Percentiles rank a stretch among this genome's conserved stretches.
Evolutionary conservation across 2,329 filamentous ascomycete species (phyloP).

Genomic region (Clonostachys rhizophaga): DNA sequence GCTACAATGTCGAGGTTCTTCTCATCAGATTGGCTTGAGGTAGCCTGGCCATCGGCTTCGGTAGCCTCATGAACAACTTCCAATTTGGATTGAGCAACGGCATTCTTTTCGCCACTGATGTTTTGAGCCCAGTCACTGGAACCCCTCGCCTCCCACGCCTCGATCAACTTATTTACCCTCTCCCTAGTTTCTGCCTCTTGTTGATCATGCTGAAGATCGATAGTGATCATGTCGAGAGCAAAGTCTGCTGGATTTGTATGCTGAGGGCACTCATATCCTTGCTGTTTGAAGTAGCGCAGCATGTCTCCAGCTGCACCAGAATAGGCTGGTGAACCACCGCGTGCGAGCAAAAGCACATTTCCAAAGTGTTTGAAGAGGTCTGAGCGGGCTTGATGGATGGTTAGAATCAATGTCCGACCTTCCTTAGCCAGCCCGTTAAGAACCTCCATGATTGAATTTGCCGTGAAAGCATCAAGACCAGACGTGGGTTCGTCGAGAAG

Average conservation of each 20-base stretch:
- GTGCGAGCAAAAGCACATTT: constrained; percentile 64
- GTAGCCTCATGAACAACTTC: neutral
- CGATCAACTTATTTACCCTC: constrained; percentile 57
- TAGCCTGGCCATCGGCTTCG: neutral
- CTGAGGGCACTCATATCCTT: constrained; percentile 60
- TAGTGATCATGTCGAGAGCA: constrained; percentile 70
- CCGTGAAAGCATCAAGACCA: constrained; percentile 74
- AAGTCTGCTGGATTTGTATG: constrained; percentile 77
- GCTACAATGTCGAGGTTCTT: neutral
- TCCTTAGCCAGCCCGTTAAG: constrained; percentile 66
- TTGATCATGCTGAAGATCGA: constrained; percentile 64
- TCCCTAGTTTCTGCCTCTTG: constrained; percentile 58
- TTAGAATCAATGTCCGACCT: constrained; percentile 70
- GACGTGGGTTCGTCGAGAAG: constrained; percentile 74
- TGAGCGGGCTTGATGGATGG: constrained; percentile 72
- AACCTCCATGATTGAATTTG: constrained; percentile 71
- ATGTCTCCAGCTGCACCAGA: constrained; percentile 59
- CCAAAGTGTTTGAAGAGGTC: constrained; percentile 70
- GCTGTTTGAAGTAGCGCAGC: constrained; percentile 56
- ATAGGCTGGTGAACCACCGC: constrained; percentile 65
- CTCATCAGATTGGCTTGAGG: neutral
- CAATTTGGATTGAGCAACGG: neutral
- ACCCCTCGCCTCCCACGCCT: constrained; percentile 41
- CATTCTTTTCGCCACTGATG: neutral
- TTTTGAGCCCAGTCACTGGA: too few relatives aligned